Conservation (phyloP, 306 rosid genomes). For the Fragaria ananassa region DNA sequence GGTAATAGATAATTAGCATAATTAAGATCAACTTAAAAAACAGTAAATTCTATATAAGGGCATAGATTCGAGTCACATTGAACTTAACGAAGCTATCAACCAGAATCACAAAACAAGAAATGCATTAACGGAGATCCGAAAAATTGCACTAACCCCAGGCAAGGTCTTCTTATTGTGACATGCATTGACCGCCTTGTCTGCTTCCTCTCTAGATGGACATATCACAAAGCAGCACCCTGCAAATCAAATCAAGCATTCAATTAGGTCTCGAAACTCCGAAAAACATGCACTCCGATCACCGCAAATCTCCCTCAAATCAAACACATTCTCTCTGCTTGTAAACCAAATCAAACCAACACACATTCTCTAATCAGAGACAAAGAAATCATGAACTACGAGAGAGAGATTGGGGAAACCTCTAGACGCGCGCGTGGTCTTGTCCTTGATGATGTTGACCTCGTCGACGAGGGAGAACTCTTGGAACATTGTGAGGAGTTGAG, state of each 20-base stretch:
- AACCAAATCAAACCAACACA: not conserved
- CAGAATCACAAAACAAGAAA: conserved; percentile 7
- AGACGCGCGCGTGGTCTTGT: conserved; percentile 84
- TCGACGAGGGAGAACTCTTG: conserved; percentile 82
- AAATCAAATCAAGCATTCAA: conserved; percentile 18
- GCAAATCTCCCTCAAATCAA: conserved; percentile 23
- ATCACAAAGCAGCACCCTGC: conserved; percentile 91
- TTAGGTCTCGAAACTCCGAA: conserved; percentile 31
- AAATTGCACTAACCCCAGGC: conserved; percentile 66
- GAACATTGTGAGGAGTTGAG: conserved; percentile 84
- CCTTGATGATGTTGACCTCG: conserved; percentile 98
- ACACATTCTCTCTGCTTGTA: not conserved
- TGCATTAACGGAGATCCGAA: conserved; percentile 2
- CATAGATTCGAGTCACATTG: conserved; percentile 17
- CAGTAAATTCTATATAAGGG: not conserved
- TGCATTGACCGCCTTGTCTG: conserved; percentile 95
- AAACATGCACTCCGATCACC: not conserved
- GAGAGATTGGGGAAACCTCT: conserved; percentile 41
- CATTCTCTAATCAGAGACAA: not conserved
- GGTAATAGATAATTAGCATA: not conserved
- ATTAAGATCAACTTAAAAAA: not conserved
- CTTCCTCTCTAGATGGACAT: conserved; percentile 91
- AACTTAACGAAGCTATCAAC: conserved; percentile 7
- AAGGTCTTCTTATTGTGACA: conserved; percentile 89
- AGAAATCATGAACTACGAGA: not conserved